Evolutionary conservation across 306 rosid species (phyloP).

Genomic region (Abrus precatorius): DNA sequence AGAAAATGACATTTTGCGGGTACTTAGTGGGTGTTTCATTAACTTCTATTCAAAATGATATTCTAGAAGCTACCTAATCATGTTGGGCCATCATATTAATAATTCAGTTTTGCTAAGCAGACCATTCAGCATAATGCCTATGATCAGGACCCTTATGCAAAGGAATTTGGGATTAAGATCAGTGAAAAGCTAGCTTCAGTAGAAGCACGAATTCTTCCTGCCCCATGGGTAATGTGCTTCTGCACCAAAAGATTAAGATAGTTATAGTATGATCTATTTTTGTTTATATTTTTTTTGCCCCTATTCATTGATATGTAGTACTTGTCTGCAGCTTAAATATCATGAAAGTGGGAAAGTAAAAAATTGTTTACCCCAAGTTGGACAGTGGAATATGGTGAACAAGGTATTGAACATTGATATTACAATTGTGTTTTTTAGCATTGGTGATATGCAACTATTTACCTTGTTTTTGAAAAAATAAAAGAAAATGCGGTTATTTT

Average conservation of each 20-base stretch:
- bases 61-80: slow-evolving; percentile 25
- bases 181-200: slow-evolving; percentile 92
- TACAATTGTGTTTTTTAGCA: neutral
- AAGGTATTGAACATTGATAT: slow-evolving; percentile 64
- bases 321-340: slow-evolving; percentile 81
- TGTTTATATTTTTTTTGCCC: neutral
- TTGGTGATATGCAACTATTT: neutral
- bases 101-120: slow-evolving; percentile 53
- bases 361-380: slow-evolving; percentile 97
- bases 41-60: slow-evolving; percentile 3
- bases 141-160: slow-evolving; percentile 94
- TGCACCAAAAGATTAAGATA: slow-evolving; percentile 21
- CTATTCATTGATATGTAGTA: slow-evolving; percentile 23
- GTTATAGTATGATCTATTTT: neutral
- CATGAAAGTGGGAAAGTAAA: slow-evolving; percentile 96
- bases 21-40: slow-evolving; percentile 39
- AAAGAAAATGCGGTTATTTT: neutral
- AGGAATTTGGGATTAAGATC: slow-evolving; percentile 89
- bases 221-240: slow-evolving; percentile 88
- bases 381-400: slow-evolving; percentile 99
- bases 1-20: slow-evolving; percentile 92
- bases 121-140: slow-evolving; percentile 87
- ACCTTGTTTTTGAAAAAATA: neutral
- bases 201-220: slow-evolving; percentile 97
- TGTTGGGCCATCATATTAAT: slow-evolving; percentile 22